These are phyloP conservation scores for Parascedosporium putredinis DNA, from an alignment of 2,329 filamentous ascomycete species.

Conservation along the genomic window DNA sequence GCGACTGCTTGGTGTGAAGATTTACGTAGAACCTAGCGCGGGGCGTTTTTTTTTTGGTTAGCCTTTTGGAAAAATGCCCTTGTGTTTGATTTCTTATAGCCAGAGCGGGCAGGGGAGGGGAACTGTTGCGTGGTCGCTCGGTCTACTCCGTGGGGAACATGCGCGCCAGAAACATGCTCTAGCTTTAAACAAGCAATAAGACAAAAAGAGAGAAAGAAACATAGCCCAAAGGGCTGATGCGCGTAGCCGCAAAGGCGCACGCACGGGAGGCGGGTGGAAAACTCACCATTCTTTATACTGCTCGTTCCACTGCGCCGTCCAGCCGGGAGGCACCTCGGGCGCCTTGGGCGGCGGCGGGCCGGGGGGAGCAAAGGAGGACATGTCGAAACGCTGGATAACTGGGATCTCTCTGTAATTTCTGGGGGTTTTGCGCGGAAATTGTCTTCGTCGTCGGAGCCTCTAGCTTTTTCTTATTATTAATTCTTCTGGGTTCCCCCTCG, in stretches of 20 bases:
- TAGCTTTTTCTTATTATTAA: background rate
- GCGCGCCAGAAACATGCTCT: too few species aligned
- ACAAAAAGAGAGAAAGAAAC: too few species aligned
- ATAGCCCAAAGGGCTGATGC: too few species aligned
- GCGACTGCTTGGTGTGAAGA: constrained; percentile 74
- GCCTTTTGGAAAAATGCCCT: background rate
- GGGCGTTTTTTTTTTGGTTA: constrained; percentile 1
- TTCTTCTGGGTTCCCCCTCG: too few species aligned
- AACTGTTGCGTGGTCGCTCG: too few species aligned
- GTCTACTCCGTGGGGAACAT: background rate
- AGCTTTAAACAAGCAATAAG: too few species aligned
- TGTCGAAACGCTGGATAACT: constrained; percentile 17
- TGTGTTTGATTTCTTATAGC: too few species aligned
- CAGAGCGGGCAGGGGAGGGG: background rate
- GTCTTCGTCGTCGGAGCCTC: background rate
- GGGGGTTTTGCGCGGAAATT: too few species aligned
- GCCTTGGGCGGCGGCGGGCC: constrained; percentile 48
- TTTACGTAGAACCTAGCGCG: constrained; percentile 76
- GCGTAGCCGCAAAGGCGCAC: too few species aligned
- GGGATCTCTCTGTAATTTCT: too few species aligned
- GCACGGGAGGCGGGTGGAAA: too few species aligned
- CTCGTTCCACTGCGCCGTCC: constrained; percentile 76
- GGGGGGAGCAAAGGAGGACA: constrained; percentile 45
- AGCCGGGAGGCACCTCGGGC: constrained; percentile 58
- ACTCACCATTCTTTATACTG: constrained; percentile 78